These are phyloP conservation scores for Knufia petricola DNA, from an alignment of 2,329 filamentous ascomycete species.

Conservation along the genomic window DNA sequence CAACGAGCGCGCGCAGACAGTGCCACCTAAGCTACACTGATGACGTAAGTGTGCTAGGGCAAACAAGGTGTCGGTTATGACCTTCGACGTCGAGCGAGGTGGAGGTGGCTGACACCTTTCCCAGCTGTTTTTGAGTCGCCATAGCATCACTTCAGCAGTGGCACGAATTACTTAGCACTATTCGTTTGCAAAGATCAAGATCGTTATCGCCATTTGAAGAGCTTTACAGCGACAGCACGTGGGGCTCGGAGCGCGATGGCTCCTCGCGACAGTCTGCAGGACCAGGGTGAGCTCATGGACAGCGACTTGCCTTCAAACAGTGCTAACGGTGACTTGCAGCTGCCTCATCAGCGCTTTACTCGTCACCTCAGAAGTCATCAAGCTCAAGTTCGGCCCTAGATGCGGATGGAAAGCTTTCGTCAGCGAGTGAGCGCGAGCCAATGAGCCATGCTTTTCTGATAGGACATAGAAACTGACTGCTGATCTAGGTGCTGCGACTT, in stretches of 20 bases:
- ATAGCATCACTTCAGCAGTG: no score
- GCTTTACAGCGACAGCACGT: neutral
- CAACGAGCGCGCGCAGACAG: no score
- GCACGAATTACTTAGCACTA: neutral
- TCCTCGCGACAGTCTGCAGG: constrained; percentile 23
- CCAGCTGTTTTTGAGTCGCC: no score
- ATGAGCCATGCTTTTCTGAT: neutral
- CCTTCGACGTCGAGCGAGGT: no score
- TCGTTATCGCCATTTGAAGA: neutral
- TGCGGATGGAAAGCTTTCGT: constrained; percentile 47
- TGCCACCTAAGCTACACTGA: no score
- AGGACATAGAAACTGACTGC: constrained; percentile 14
- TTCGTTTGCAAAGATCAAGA: neutral
- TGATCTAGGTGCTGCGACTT: constrained; percentile 47
- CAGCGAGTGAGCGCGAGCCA: constrained; percentile 40
- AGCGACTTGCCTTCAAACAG: neutral
- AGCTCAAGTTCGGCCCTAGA: constrained; percentile 34
- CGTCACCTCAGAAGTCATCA: constrained; percentile 29
- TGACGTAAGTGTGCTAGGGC: neutral
- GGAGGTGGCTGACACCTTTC: no score
- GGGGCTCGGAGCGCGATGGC: neutral
- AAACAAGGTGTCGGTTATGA: neutral
- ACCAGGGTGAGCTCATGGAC: constrained; percentile 25
- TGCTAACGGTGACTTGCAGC: constrained; percentile 30
- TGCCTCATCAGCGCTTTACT: constrained; percentile 53